These are phyloP conservation scores for Candida nitratophila DNA, from an alignment of 805 yeast species.

Conservation along the genomic window DNA sequence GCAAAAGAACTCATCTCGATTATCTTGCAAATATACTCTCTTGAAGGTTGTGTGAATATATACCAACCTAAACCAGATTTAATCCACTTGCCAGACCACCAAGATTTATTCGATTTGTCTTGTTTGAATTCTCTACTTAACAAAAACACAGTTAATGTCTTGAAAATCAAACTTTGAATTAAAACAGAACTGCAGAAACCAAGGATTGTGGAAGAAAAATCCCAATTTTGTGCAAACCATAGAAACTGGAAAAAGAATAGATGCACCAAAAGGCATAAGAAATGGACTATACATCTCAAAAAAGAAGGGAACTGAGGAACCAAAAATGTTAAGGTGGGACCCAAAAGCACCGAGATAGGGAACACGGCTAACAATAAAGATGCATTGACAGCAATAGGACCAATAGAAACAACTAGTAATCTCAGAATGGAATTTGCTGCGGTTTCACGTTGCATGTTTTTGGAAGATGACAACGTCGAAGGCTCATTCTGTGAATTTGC, in stretches of 20 bases:
- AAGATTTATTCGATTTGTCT: conserved; percentile 55
- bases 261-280: conserved; percentile 44
- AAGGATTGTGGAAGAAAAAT: conserved; percentile 48
- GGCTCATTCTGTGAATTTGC: conserved; percentile 45
- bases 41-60: conserved; percentile 50
- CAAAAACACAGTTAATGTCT: conserved; percentile 38
- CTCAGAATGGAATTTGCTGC: conserved; percentile 38
- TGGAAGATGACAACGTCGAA: not conserved
- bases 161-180: conserved; percentile 53
- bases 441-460: conserved; percentile 11
- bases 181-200: conserved; percentile 53
- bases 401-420: conserved; percentile 34
- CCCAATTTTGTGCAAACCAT: conserved; percentile 65
- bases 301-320: conserved; percentile 39
- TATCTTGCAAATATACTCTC: conserved; percentile 58
- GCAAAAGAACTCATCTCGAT: conserved; percentile 65
- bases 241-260: conserved; percentile 52
- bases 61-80: conserved; percentile 57
- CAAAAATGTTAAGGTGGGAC: conserved; percentile 42
- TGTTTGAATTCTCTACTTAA: conserved; percentile 58
- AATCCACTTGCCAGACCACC: conserved; percentile 79
- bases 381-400: conserved; percentile 42
- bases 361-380: conserved; percentile 33
- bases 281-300: conserved; percentile 52
- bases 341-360: conserved; percentile 37